These are phyloP conservation scores for Trichosphaerium sp. DNA, from an alignment of 78 protist genomes.

Conservation along the genomic window DNA sequence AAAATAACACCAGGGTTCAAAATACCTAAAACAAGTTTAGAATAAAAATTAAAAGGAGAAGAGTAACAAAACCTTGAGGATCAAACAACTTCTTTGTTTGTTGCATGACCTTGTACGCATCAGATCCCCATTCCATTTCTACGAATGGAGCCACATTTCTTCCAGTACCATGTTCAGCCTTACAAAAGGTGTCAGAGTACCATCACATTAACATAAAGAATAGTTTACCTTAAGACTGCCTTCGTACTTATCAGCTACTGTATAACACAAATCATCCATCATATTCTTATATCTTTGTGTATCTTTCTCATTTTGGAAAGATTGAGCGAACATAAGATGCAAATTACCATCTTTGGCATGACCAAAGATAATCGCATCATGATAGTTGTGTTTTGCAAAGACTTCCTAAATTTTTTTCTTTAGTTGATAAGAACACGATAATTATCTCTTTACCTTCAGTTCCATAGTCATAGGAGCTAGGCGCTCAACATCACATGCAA, in stretches of 20 bases:
- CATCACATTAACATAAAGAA: too few relatives aligned
- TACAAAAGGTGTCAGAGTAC: too few relatives aligned
- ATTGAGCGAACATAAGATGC: conserved; percentile 22
- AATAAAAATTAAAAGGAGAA: too few relatives aligned
- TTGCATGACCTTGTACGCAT: conserved; percentile 29
- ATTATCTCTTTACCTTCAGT: too few relatives aligned
- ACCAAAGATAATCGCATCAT: conserved; percentile 26
- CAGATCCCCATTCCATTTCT: conserved; percentile 40
- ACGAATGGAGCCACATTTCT: conserved; percentile 36
- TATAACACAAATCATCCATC: conserved; percentile 3
- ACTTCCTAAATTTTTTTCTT: not conserved
- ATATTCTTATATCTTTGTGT: not conserved
- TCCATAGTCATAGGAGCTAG: too few relatives aligned
- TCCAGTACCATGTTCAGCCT: conserved; percentile 49
- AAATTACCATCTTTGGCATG: conserved; percentile 43
- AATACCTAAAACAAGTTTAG: too few relatives aligned
- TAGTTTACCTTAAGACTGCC: conserved; percentile 48
- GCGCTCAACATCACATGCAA: too few relatives aligned
- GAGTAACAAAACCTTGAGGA: too few relatives aligned
- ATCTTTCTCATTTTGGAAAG: conserved; percentile 8
- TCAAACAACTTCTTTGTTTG: conserved; percentile 19
- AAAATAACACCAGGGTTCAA: conserved; percentile 40
- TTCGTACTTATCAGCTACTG: conserved; percentile 4
- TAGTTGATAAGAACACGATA: not conserved
- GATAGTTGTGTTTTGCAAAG: conserved; percentile 5